Conservation (phyloP, 306 rosid species). For the Astragalus glycyphyllos region DNA sequence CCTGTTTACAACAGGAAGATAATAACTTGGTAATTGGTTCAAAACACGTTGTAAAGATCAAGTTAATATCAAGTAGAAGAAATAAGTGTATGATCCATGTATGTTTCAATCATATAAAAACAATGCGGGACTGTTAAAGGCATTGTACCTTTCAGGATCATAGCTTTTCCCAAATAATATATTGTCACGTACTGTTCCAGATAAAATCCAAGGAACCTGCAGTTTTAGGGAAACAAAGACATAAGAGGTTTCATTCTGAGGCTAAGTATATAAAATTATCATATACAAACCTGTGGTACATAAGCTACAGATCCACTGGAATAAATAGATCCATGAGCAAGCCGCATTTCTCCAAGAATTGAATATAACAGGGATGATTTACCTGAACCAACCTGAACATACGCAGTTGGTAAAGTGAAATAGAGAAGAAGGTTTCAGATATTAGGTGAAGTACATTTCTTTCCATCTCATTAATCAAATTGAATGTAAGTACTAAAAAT, state of each 20-base stretch:
- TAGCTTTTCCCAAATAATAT: slow-evolving; percentile 81
- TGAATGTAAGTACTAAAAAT: slow-evolving; percentile 13
- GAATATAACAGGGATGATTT: slow-evolving; percentile 86
- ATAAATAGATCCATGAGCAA: slow-evolving; percentile 66
- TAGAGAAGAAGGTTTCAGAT: slow-evolving; percentile 12
- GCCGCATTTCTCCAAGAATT: slow-evolving; percentile 77
- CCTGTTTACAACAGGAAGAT: slow-evolving; percentile 56
- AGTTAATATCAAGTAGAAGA: slow-evolving; percentile 19
- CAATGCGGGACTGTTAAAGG: slow-evolving; percentile 19
- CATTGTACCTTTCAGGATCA: slow-evolving; percentile 67
- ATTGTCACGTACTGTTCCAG: slow-evolving; percentile 93
- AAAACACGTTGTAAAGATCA: slow-evolving; percentile 28
- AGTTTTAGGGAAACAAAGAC: slow-evolving; percentile 38
- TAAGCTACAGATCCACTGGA: slow-evolving; percentile 72
- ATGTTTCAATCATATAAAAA: slow-evolving; percentile 31
- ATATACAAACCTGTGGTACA: slow-evolving; percentile 86
- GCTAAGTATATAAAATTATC: slow-evolving; percentile 27
- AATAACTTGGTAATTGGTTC: slow-evolving; percentile 14
- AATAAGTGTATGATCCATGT: slow-evolving; percentile 14
- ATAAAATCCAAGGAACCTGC: slow-evolving; percentile 94
- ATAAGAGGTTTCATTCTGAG: slow-evolving; percentile 38
- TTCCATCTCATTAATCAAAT: slow-evolving; percentile 31
- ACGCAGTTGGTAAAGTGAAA: slow-evolving; percentile 45
- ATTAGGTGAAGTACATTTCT: slow-evolving; percentile 29
- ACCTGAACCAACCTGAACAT: slow-evolving; percentile 94